These are phyloP conservation scores for Craspedostauros australis DNA, from an alignment of 108 stramenopile genomes.

Conservation along the genomic window DNA sequence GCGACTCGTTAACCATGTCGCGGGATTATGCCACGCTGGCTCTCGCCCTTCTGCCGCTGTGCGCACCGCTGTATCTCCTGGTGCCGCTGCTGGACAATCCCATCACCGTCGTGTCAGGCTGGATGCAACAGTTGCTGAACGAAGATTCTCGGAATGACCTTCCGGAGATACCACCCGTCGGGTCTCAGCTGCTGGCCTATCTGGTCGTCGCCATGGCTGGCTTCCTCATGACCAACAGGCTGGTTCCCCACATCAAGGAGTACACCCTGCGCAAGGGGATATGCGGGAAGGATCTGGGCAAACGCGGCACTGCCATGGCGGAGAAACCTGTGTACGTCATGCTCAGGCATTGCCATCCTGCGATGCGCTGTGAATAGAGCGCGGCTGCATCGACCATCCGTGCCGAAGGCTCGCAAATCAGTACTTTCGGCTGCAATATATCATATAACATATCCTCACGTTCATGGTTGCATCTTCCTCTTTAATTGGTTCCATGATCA, in stretches of 20 bases:
- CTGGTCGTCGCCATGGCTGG: conserved; percentile 30
- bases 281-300: conserved; percentile 82
- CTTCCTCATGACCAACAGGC: conserved; percentile 24
- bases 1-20: too few species aligned
- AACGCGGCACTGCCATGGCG: conserved; percentile 60
- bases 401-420: too few species aligned
- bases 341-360: not conserved
- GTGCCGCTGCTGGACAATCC: conserved; percentile 19
- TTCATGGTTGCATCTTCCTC: not conserved
- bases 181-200: conserved; percentile 48
- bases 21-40: too few species aligned
- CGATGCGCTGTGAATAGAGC: too few species aligned
- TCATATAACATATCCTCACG: not conserved
- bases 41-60: conserved; percentile 19
- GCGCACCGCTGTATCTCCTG: conserved; percentile 11
- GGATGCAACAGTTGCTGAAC: conserved; percentile 10
- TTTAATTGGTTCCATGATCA: not conserved
- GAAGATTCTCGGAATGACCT: not conserved
- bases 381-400: too few species aligned
- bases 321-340: conserved; percentile 45
- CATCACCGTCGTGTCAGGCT: conserved; percentile 9
- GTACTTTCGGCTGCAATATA: not conserved
- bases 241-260: conserved; percentile 51
- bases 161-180: conserved; percentile 20
- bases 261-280: conserved; percentile 79